Base-by-base conservation (phyloP, 2,329 filamentous ascomycete genomes). In the Penicillium sumatraense region DNA sequence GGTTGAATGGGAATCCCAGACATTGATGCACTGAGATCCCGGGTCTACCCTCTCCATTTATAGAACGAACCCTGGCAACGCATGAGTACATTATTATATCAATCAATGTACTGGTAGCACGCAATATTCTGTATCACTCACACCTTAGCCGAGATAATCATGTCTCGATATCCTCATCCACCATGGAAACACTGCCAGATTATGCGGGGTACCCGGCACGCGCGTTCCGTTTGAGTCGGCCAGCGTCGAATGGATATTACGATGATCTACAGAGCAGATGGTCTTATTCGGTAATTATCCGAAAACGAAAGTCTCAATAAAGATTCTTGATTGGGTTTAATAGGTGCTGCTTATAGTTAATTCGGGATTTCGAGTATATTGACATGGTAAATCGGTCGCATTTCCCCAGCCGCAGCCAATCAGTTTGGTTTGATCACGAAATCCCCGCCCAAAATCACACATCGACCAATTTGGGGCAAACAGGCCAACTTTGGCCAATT, bases 371-470 rank as follows among this genome's bases (percentile, higher is more conserved):
- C n/a, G n/a, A n/a, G n/a, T n/a, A n/a, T n/a, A n/a, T n/a, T n/a
- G n/a, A n/a, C n/a, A n/a, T n/a, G n/a, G n/a, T n/a, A n/a, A n/a
- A 36, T 36, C 16, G 33, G 16, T 31, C 49, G 49, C 36, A 35
- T 20, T 27, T 11, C 33, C 24, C 24, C 10, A 10, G 9, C 6
- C 26, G 16, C 13, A 48, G 14, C 7, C n/a, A 20, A 24, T 42
- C 26, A 11, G 3, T 10, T 35, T 27, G 3, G n/a, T 9, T 9
- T 9, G 21, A 52, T 52, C 40, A 46, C 49, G 49, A 52, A 40
- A 46, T 52, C 16, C 20, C 16, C 21, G n/a, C 29, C 20, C 29
- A 11, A 27, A 46, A 52, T 46, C 49, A 46, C 49, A 35, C 41
- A 4, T 51, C 24, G n/a, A n/a, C n/a, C n/a, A n/a, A n/a, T n/a